Conservation (phyloP, 768 basidiomycete genomes). For the Sarcodon aspratus region DNA sequence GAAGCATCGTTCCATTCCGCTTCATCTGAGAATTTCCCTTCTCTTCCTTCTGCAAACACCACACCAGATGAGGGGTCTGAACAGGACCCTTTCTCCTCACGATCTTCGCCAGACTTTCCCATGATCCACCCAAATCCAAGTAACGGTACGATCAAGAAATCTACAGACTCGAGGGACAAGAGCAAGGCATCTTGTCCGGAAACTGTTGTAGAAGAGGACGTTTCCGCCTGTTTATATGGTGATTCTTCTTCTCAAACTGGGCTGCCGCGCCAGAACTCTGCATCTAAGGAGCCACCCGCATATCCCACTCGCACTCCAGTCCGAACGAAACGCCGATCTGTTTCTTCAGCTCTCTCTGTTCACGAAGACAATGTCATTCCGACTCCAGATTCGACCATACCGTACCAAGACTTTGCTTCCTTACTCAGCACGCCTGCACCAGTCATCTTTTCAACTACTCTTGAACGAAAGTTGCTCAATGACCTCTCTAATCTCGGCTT, state of each 20-base stretch:
- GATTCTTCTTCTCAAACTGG: slow-evolving; percentile 15
- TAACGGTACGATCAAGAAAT: slow-evolving; percentile 47
- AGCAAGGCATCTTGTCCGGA: slow-evolving; percentile 28
- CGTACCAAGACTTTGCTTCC: slow-evolving; percentile 46
- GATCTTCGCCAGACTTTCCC: slow-evolving; percentile 9
- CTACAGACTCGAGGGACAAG: slow-evolving; percentile 11
- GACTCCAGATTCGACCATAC: slow-evolving; percentile 19
- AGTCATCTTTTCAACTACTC: slow-evolving; percentile 77
- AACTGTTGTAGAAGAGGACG: slow-evolving; percentile 43
- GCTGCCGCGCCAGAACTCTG: slow-evolving; percentile 12
- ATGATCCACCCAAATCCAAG: slow-evolving; percentile 40
- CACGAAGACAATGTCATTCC: not conserved
- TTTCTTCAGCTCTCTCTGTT: slow-evolving; percentile 78
- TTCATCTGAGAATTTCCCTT: slow-evolving; percentile 35
- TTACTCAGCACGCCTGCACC: slow-evolving; percentile 57
- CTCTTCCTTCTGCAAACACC: slow-evolving; percentile 35
- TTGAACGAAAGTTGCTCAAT: slow-evolving; percentile 75
- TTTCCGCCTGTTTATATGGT: slow-evolving; percentile 2
- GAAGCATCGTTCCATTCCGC: slow-evolving; percentile 26
- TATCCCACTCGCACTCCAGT: slow-evolving; percentile 80
- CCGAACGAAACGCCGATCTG: slow-evolving; percentile 90
- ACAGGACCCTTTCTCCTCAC: slow-evolving; percentile 7
- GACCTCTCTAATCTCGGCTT: slow-evolving; percentile 68
- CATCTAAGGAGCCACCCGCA: slow-evolving; percentile 34
- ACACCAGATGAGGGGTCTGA: slow-evolving; percentile 37